Evolutionary conservation across 495 filamentous ascomycete species (phyloP).

Genomic region (Copromyces sp.): DNA sequence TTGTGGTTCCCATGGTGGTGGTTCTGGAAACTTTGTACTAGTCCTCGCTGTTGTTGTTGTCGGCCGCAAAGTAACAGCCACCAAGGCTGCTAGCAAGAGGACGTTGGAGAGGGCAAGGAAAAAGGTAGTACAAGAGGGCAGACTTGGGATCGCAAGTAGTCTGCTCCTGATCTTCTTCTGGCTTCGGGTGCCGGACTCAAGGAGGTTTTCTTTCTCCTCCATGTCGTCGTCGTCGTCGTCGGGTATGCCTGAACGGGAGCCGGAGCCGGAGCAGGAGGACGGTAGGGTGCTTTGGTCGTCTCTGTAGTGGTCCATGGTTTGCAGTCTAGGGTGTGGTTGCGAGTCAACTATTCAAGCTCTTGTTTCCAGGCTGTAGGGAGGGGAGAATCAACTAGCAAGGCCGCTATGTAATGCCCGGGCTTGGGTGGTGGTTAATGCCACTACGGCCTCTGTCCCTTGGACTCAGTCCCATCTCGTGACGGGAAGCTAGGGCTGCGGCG

Average conservation of each 20-base stretch:
- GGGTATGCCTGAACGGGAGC: not conserved
- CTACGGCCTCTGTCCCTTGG: not conserved
- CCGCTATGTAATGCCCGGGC: not conserved
- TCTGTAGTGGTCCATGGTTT: conserved; percentile 1
- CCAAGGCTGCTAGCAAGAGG: not conserved
- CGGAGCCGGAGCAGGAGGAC: not conserved
- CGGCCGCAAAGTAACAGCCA: not conserved
- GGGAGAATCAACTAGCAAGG: too few species aligned
- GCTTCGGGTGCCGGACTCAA: not conserved
- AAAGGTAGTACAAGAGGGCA: not conserved
- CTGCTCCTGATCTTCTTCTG: not conserved
- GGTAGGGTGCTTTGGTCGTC: not conserved
- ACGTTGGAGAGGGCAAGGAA: not conserved
- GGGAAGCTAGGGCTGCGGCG: too few species aligned
- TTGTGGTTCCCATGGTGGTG: not conserved
- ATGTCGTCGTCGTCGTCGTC: not conserved
- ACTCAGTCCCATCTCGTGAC: too few species aligned
- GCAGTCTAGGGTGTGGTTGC: not conserved
- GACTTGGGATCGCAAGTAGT: not conserved
- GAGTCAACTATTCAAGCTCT: too few species aligned
- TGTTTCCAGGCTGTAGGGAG: too few species aligned
- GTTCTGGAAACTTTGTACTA: not conserved
- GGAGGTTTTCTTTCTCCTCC: not conserved
- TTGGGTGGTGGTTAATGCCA: not conserved
- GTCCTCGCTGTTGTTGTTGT: not conserved